Evolutionary conservation across 2,329 filamentous ascomycete species (phyloP), one percentile per base, ranked within the genome.

Genomic region (Trichoderma atrobrunneum): DNA sequence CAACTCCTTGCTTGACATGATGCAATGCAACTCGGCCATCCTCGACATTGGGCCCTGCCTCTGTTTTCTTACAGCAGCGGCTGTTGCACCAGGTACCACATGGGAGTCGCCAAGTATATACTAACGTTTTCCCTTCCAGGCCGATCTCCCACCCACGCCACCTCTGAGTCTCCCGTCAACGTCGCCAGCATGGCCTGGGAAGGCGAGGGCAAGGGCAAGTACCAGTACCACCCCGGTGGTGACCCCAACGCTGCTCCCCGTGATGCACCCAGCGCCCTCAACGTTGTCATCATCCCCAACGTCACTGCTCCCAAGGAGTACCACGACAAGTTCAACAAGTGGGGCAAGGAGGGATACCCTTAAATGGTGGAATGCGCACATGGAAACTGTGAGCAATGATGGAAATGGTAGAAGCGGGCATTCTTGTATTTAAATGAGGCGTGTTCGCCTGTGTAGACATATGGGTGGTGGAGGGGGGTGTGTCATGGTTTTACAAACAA

Each of bases 251-350:
- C 91, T 80, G 85, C 89, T 74, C 92, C 93, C 82, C 94, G 92
- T 86, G 93, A 98, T 79, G 96, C 96, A 74, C 96, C 96, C 76
- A 97, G 93, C 83, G 96, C 96, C 75, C 86, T 99, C 84, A 97
- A 99, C 88, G 93, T 92, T 76, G 95, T 98, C 78, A 91, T 99
- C 81, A 88, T 99, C 70, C 96, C 96, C 79, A 92, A 97, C 80
- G 95, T 99, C 80, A 96, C 92, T 80, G 87, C 98, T 77, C 95
- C 96, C 80, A 94, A 92, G 93, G 88, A 92, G 79, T 90, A 98
- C 76, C 96, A 99, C 86, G 96, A 99, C 78, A 92, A 92, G 86
- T 98, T 92, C 90, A 99, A 99, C 93, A 99, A 99, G 89, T 98
- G 93, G 90, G 96, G 96, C 84, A 98, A 98, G 90, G 96, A 98